Percentiles rank a stretch among this genome's conserved stretches.
Conservation (phyloP, 2,329 filamentous ascomycete species). For the Neonectria magnoliae region DNA sequence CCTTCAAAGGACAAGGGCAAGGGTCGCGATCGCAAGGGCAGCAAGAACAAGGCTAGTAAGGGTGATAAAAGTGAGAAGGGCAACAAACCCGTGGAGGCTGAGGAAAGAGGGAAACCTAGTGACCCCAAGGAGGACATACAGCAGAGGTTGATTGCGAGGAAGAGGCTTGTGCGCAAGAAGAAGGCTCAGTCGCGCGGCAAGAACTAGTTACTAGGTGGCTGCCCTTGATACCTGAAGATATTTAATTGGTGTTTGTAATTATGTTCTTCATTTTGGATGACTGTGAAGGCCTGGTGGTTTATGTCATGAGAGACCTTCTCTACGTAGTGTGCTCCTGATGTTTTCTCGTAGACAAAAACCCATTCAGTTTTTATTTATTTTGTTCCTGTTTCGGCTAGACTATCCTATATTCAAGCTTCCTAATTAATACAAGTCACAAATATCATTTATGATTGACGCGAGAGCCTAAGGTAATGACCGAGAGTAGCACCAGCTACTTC, state of each 20-base stretch:
- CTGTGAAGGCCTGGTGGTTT: not conserved
- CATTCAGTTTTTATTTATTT: not conserved
- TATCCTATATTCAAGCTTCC: slow-evolving; percentile 8
- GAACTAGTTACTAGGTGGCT: slow-evolving; percentile 31
- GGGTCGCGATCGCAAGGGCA: slow-evolving; percentile 14
- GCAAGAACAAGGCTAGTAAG: slow-evolving; percentile 22
- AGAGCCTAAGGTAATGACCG: slow-evolving; percentile 6
- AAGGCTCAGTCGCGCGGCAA: slow-evolving; percentile 56
- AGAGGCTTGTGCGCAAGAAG: slow-evolving; percentile 81
- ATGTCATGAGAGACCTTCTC: not conserved
- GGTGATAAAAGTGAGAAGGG: slow-evolving; percentile 29
- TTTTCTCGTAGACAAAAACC: not conserved
- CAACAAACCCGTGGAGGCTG: slow-evolving; percentile 11
- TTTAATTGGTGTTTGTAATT: slow-evolving; percentile 20
- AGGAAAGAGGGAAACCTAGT: slow-evolving; percentile 46
- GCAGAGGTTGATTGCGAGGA: slow-evolving; percentile 86
- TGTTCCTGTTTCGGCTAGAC: not conserved
- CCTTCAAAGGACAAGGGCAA: slow-evolving; percentile 34
- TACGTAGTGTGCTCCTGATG: not conserved
- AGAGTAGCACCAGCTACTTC: not conserved
- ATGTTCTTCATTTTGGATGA: not conserved
- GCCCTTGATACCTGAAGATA: slow-evolving; percentile 30
- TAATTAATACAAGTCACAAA: slow-evolving; percentile 13
- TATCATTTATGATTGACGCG: slow-evolving; percentile 30
- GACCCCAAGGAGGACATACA: slow-evolving; percentile 55